These are phyloP conservation scores for Pyrus pyrifolia DNA, from an alignment of 306 rosid species.

Conservation along the genomic window DNA sequence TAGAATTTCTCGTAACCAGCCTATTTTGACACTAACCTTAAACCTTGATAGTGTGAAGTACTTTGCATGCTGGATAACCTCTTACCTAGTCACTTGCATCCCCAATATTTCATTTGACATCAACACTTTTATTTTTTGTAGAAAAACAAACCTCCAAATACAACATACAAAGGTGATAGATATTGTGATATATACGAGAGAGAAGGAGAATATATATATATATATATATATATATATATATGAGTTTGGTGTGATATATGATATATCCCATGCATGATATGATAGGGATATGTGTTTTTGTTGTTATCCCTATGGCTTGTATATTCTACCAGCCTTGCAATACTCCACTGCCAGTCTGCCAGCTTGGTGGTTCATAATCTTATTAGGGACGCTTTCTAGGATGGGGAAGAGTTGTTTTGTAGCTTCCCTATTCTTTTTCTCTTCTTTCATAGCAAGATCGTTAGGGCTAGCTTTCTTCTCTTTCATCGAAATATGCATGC, in stretches of 20 bases:
- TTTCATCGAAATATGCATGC: constrained; percentile 11
- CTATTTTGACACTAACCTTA: not conserved
- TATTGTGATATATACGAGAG: not conserved
- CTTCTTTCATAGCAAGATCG: constrained; percentile 10
- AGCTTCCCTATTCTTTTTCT: not conserved
- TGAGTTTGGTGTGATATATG: not conserved
- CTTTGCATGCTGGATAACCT: not conserved
- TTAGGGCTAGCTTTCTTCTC: constrained; percentile 10
- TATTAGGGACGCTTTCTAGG: constrained; percentile 23
- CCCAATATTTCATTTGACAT: not conserved
- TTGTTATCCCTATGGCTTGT: constrained; percentile 24
- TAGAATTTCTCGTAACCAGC: not conserved
- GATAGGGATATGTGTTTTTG: constrained; percentile 27
- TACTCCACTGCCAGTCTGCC: constrained; percentile 61
- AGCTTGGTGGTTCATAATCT: constrained; percentile 7
- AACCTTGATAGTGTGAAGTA: not conserved
- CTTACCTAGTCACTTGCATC: not conserved
- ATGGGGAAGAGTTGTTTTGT: constrained; percentile 22
- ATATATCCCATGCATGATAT: constrained; percentile 38
- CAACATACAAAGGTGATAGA: constrained; percentile 20
- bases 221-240: not conserved
- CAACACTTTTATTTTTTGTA: not conserved
- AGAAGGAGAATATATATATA: not conserved
- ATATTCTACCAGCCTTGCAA: constrained; percentile 55
- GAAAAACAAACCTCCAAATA: constrained; percentile 23